Conservation (phyloP, 148 eudicot species). For the Spergularia marina region DNA sequence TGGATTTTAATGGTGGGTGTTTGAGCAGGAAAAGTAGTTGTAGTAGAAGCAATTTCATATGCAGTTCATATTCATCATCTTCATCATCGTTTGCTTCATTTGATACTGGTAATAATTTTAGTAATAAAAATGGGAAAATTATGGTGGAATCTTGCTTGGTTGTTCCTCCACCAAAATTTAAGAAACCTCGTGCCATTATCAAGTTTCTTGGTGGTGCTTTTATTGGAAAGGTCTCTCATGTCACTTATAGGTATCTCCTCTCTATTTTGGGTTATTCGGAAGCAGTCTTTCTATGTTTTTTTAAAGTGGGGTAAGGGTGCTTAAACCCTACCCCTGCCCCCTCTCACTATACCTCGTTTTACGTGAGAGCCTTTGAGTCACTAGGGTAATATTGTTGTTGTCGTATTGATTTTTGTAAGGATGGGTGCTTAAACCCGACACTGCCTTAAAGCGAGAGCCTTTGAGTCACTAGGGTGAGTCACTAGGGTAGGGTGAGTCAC, state of each 20-base stretch:
- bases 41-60: constrained; percentile 5
- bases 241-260: constrained; percentile 55
- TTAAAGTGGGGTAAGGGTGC: no score
- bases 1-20: constrained; percentile 20
- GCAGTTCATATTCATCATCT: constrained; percentile 1
- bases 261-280: no score
- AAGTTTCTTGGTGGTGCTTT: constrained; percentile 92
- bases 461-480: no score
- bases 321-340: no score
- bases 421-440: no score
- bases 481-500: no score
- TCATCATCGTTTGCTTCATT: constrained; percentile 3
- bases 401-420: no score
- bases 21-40: neutral
- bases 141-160: constrained; percentile 69
- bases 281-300: no score
- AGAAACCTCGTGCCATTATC: constrained; percentile 64
- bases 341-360: no score
- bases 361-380: no score
- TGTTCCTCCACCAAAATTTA: constrained; percentile 63
- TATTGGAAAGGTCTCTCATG: constrained; percentile 92
- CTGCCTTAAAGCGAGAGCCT: no score
- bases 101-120: neutral
- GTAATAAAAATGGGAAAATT: constrained; percentile 28
- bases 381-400: no score